These are phyloP conservation scores for Glomus cerebriforme DNA, from an alignment of 192 early-diverging fungal species.

Conservation along the genomic window DNA sequence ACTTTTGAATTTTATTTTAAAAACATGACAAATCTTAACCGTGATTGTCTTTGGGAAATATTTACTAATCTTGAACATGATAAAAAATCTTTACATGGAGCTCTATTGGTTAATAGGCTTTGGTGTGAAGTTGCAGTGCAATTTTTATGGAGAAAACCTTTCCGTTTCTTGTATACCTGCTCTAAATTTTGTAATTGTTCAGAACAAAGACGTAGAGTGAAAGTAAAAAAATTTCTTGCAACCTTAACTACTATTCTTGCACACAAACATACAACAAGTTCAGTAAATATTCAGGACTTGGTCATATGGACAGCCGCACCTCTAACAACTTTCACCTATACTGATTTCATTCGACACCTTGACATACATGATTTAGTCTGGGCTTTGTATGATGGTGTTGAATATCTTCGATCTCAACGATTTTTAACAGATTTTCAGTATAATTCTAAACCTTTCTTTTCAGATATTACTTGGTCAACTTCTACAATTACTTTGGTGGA, in stretches of 20 bases:
- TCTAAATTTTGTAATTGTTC: background rate
- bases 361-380: background rate
- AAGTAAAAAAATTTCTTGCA: background rate
- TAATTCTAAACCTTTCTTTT: background rate
- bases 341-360: background rate
- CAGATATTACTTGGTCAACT: background rate
- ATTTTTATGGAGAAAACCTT: constrained; percentile 23
- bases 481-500: background rate
- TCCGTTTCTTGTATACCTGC: background rate
- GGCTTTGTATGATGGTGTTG: background rate
- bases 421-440: background rate
- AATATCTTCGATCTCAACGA: background rate
- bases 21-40: background rate
- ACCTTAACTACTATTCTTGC: background rate
- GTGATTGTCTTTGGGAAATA: constrained; percentile 17
- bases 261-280: background rate
- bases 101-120: background rate
- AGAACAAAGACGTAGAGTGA: background rate
- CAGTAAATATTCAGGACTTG: background rate
- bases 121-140: constrained; percentile 19
- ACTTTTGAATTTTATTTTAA: background rate
- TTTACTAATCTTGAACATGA: constrained; percentile 3
- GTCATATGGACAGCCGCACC: background rate
- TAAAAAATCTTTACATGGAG: background rate
- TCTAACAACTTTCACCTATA: background rate